Percentiles rank a stretch among this genome's conserved stretches.
These are phyloP conservation scores for Leishmania guyanensis DNA, from an alignment of 208 protist species.

Conservation along the genomic window DNA sequence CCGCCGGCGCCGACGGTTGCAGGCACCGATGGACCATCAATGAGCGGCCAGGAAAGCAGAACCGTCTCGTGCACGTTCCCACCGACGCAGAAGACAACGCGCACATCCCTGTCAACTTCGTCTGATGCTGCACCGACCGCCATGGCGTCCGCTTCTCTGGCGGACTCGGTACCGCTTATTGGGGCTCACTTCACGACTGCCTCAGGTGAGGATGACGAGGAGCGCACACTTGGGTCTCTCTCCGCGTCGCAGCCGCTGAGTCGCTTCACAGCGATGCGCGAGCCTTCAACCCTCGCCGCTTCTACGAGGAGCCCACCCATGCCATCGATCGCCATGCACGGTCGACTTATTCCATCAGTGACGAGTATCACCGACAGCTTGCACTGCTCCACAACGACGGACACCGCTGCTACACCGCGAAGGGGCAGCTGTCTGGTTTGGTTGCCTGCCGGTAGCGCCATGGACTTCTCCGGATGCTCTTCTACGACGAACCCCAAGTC, in stretches of 20 bases:
- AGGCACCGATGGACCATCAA: not conserved
- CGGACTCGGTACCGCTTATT: not conserved
- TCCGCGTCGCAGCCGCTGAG: not conserved
- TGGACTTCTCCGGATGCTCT: not conserved
- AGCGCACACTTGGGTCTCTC: not conserved
- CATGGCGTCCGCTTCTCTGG: too few relatives aligned
- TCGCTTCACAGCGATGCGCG: not conserved
- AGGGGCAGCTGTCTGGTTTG: constrained; percentile 11
- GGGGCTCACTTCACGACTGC: not conserved
- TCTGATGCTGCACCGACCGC: not conserved
- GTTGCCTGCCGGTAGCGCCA: constrained; percentile 7
- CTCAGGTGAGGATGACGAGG: not conserved
- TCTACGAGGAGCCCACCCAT: constrained; percentile 2
- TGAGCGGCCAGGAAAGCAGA: not conserved
- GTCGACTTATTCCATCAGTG: not conserved
- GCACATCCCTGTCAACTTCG: not conserved
- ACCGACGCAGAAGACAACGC: too few relatives aligned
- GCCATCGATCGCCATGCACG: not conserved
- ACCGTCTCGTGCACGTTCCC: not conserved
- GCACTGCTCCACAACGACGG: constrained; percentile 13
- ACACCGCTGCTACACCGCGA: constrained; percentile 10
- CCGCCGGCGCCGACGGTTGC: too few relatives aligned
- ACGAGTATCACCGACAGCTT: not conserved
- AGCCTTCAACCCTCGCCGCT: not conserved
- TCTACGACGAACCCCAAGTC: not conserved